A percentile compares a stretch with the other conserved stretches of the same genome.
These are phyloP conservation scores for Excoecaria cochinchinensis DNA, from an alignment of 345 rosid species.

Conservation along the genomic window DNA sequence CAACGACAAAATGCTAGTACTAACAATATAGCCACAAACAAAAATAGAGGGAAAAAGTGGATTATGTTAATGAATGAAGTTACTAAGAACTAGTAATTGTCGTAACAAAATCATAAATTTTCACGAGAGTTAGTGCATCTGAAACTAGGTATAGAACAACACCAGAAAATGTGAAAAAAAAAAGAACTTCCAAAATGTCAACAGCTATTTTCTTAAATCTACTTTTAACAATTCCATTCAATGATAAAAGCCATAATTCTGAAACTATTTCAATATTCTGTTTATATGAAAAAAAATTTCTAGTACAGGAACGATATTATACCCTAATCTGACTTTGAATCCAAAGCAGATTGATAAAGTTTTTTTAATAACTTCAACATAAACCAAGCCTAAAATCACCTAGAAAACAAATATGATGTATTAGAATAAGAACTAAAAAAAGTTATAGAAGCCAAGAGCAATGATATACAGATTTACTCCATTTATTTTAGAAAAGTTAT, in stretches of 20 bases:
- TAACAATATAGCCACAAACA: background rate
- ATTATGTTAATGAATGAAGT: background rate
- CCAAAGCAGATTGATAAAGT: background rate
- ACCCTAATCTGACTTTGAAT: background rate
- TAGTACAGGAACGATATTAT: background rate
- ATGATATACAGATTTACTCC: background rate
- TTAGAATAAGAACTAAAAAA: background rate
- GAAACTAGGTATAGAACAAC: background rate
- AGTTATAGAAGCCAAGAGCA: background rate
- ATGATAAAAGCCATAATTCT: background rate
- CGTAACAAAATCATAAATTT: no score
- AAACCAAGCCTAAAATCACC: constrained; percentile 2
- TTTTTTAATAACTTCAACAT: background rate
- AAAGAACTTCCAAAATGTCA: background rate
- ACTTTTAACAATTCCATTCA: background rate
- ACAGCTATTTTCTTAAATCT: background rate
- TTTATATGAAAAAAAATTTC: background rate
- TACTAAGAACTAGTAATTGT: background rate
- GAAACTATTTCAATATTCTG: background rate
- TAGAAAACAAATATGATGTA: background rate
- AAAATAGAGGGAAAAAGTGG: background rate
- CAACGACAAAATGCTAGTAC: no score
- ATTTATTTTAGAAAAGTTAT: background rate
- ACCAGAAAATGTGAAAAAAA: background rate
- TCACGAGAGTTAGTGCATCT: background rate